Conservation (phyloP, 768 basidiomycete genomes). For the Rhodocollybia butyracea region DNA sequence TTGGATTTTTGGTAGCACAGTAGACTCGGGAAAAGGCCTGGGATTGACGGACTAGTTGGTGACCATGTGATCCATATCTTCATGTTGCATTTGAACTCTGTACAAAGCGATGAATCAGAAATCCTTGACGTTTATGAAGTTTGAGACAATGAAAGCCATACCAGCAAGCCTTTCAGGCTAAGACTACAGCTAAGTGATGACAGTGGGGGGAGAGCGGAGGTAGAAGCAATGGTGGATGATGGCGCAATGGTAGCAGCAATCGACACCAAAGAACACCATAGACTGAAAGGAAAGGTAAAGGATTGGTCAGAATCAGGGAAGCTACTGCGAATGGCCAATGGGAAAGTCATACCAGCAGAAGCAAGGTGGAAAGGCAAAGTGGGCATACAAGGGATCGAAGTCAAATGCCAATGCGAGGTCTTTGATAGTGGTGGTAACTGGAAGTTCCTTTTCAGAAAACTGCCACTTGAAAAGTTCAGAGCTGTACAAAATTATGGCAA, state of each 20-base stretch:
- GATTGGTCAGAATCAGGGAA: neutral
- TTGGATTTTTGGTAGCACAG: neutral
- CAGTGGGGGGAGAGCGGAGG: neutral
- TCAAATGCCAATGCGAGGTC: neutral
- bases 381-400: neutral
- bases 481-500: constrained; percentile 22
- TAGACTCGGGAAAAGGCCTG: too few relatives aligned
- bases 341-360: neutral
- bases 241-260: neutral
- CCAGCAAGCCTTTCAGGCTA: neutral
- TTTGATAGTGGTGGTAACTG: constrained; percentile 22
- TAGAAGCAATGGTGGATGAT: neutral
- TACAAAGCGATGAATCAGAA: neutral
- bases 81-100: neutral
- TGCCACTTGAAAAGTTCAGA: constrained; percentile 16
- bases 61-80: neutral
- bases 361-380: neutral
- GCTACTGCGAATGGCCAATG: neutral
- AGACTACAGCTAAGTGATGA: too few relatives aligned
- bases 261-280: neutral
- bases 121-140: neutral
- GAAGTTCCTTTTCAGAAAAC: constrained; percentile 27
- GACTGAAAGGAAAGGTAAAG: neutral
- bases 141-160: neutral
- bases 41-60: neutral